A percentile compares a stretch with the other conserved stretches of the same genome.
Evolutionary conservation across 1,284 basidiomycete genomes (phyloP).

Genomic region (Ustilago trichophora): DNA sequence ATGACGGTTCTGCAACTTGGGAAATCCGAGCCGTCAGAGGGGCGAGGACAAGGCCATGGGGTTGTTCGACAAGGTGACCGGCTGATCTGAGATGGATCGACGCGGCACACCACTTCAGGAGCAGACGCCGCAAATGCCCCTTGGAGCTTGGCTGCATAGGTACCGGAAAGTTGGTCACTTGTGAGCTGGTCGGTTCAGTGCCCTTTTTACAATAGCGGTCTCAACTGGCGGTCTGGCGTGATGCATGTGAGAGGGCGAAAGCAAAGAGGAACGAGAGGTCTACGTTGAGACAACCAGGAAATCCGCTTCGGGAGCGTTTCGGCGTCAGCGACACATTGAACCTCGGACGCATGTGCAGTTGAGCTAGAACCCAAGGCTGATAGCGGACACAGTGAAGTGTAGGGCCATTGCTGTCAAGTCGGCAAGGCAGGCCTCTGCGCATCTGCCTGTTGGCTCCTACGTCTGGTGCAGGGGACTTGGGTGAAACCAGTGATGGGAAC

Average conservation of each 20-base stretch:
- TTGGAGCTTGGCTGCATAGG: no score
- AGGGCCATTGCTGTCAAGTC: no score
- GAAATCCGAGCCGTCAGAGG: neutral
- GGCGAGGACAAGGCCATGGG: neutral
- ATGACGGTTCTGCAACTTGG: neutral
- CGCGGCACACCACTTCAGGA: neutral
- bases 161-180: no score
- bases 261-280: neutral
- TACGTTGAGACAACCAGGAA: neutral
- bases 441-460: neutral
- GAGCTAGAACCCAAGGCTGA: no score
- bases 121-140: constrained; percentile 1
- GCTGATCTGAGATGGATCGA: constrained; percentile 11
- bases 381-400: no score
- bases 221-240: no score
- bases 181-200: no score
- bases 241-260: no score
- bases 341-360: neutral
- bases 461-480: constrained; percentile 8
- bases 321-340: neutral
- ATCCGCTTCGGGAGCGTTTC: constrained; percentile 2
- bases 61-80: neutral
- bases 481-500: constrained; percentile 6
- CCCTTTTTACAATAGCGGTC: no score
- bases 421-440: neutral